These are phyloP conservation scores for Coemansia sp. DNA, from an alignment of 192 early-diverging fungal genomes.

Conservation along the genomic window DNA sequence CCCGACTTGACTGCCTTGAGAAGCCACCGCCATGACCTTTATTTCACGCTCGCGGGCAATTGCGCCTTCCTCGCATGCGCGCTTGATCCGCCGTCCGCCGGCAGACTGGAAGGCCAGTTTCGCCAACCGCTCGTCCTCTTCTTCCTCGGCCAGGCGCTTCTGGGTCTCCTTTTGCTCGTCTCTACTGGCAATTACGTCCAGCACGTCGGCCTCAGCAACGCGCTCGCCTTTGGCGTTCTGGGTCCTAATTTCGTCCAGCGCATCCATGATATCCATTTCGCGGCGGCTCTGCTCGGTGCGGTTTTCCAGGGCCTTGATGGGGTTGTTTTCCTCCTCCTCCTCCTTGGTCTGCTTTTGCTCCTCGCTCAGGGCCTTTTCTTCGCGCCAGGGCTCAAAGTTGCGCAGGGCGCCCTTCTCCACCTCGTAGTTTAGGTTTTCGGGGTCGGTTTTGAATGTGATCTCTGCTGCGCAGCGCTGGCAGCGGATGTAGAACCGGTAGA, in stretches of 20 bases:
- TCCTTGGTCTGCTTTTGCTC: conserved; percentile 58
- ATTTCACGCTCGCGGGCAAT: conserved; percentile 15
- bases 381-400: conserved; percentile 95
- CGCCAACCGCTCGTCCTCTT: conserved; percentile 26
- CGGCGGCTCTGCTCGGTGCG: conserved; percentile 88
- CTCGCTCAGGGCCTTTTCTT: conserved; percentile 62
- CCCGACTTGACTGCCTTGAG: background rate
- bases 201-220: conserved; percentile 62
- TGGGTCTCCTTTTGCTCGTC: conserved; percentile 11
- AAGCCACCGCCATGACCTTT: conserved; percentile 2
- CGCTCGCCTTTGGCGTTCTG: conserved; percentile 82
- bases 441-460: conserved; percentile 98
- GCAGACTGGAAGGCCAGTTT: conserved; percentile 20
- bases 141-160: conserved; percentile 27
- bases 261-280: conserved; percentile 98
- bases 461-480: conserved; percentile 95
- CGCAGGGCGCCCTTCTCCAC: conserved; percentile 88
- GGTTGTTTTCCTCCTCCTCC: conserved; percentile 85
- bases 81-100: conserved; percentile 25
- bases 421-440: conserved; percentile 90
- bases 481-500: conserved; percentile 78
- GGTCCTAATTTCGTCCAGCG: conserved; percentile 90
- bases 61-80: conserved; percentile 34
- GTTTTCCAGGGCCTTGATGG: conserved; percentile 94
- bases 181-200: conserved; percentile 53